Evolutionary conservation across 495 filamentous ascomycete species (phyloP).

Genomic region (Eremomyces bilateralis): DNA sequence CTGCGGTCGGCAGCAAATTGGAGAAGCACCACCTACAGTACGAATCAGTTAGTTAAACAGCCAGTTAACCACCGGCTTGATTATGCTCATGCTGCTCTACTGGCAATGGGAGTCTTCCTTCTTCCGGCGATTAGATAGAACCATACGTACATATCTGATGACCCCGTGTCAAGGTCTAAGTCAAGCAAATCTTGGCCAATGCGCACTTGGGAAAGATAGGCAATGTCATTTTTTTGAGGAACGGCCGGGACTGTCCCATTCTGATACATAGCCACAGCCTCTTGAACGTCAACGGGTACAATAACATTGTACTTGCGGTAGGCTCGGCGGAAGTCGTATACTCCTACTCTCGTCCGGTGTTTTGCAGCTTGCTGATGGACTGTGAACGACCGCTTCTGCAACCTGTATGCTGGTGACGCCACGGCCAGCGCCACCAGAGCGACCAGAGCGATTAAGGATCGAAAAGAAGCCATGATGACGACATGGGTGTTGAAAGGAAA

Average conservation of each 20-base stretch:
- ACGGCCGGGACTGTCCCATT: slow-evolving; percentile 28
- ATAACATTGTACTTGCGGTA: slow-evolving; percentile 1
- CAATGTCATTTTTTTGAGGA: slow-evolving; percentile 34
- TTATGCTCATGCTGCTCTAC: background rate
- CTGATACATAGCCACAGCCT: slow-evolving; percentile 22
- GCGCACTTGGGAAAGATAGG: slow-evolving; percentile 45
- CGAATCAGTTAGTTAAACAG: background rate
- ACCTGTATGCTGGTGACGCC: too few relatives aligned
- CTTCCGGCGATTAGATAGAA: background rate
- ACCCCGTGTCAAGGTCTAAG: slow-evolving; percentile 57
- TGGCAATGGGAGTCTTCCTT: background rate
- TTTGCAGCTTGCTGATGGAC: slow-evolving; percentile 7
- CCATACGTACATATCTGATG: slow-evolving; percentile 43
- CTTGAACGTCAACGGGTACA: slow-evolving; percentile 22
- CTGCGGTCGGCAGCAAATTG: background rate
- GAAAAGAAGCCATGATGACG: too few relatives aligned
- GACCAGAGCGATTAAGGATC: too few relatives aligned
- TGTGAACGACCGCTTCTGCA: slow-evolving; percentile 8
- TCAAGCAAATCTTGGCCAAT: slow-evolving; percentile 41
- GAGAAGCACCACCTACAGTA: slow-evolving; percentile 14
- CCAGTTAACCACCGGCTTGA: background rate
- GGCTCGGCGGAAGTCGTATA: background rate
- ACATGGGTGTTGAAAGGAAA: too few relatives aligned
- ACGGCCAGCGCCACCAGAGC: too few relatives aligned
- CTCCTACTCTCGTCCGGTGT: slow-evolving; percentile 5